Percentiles rank a stretch among this genome's conserved stretches.
Conservation (phyloP, 208 protist genomes). For the Acanthamoeba royreba region DNA sequence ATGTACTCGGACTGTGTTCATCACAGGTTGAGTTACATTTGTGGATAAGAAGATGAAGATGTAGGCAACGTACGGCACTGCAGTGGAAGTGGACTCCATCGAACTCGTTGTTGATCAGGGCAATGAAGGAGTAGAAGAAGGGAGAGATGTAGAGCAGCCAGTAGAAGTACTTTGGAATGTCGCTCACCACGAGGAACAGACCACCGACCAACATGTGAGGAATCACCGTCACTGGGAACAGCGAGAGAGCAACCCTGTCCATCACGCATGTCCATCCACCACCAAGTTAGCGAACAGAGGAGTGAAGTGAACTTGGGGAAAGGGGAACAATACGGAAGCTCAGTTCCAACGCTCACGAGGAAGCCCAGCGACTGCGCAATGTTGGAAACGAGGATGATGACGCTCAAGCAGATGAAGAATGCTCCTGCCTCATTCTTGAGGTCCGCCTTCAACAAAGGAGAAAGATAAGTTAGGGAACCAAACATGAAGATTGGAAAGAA, state of each 20-base stretch:
- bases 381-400: background rate
- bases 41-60: no score
- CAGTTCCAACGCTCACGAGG: background rate
- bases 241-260: background rate
- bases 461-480: no score
- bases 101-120: slow-evolving; percentile 49
- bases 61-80: no score
- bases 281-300: background rate
- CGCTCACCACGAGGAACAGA: background rate
- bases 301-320: background rate
- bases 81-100: slow-evolving; percentile 13
- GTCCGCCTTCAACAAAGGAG: no score
- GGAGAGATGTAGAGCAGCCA: slow-evolving; percentile 51
- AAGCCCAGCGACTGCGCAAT: slow-evolving; percentile 53
- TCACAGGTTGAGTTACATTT: no score
- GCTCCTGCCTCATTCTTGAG: background rate
- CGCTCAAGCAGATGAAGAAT: slow-evolving; percentile 23
- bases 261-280: no score
- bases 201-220: slow-evolving; percentile 52
- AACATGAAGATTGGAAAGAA: no score
- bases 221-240: slow-evolving; percentile 27
- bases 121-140: slow-evolving; percentile 55
- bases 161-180: slow-evolving; percentile 53
- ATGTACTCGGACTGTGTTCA: no score
- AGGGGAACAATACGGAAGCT: background rate